These are phyloP conservation scores for Penicillium samsonianum DNA, from an alignment of 495 filamentous ascomycete genomes.

Conservation along the genomic window DNA sequence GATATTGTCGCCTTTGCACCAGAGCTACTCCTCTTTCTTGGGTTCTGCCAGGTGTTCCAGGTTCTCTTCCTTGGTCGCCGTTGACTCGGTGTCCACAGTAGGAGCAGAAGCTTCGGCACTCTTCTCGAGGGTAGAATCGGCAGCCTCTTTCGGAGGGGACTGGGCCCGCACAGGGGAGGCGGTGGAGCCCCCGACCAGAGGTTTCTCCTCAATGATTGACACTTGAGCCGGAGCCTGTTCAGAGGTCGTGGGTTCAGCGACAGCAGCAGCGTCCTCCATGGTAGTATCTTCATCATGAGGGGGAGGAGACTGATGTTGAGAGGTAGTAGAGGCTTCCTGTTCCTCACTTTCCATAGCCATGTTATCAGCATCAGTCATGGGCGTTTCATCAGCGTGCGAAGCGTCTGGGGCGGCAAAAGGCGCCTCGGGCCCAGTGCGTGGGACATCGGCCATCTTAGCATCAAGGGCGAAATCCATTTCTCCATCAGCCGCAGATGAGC, in stretches of 20 bases:
- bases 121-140: conserved; percentile 18
- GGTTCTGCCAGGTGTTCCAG: conserved; percentile 30
- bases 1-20: conserved; percentile 23
- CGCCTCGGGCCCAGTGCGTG: conserved; percentile 41
- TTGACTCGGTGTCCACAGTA: conserved; percentile 20
- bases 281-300: conserved; percentile 62
- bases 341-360: conserved; percentile 46
- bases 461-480: conserved; percentile 52
- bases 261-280: conserved; percentile 66
- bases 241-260: conserved; percentile 26
- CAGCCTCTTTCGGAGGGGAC: conserved; percentile 28
- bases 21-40: conserved; percentile 37
- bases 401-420: conserved; percentile 21
- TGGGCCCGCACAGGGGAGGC: conserved; percentile 21
- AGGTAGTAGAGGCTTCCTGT: conserved; percentile 37
- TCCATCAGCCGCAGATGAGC: conserved; percentile 52
- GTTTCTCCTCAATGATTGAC: conserved; percentile 21
- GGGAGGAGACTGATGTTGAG: conserved; percentile 46
- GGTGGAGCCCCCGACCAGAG: conserved; percentile 21
- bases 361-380: conserved; percentile 37
- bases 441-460: conserved; percentile 52
- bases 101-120: conserved; percentile 22
- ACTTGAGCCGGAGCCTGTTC: conserved; percentile 24
- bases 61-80: conserved; percentile 25
- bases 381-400: conserved; percentile 43